Base-by-base conservation (phyloP, 148 eudicot genomes). In the Amaranthus hypochondriacus region DNA sequence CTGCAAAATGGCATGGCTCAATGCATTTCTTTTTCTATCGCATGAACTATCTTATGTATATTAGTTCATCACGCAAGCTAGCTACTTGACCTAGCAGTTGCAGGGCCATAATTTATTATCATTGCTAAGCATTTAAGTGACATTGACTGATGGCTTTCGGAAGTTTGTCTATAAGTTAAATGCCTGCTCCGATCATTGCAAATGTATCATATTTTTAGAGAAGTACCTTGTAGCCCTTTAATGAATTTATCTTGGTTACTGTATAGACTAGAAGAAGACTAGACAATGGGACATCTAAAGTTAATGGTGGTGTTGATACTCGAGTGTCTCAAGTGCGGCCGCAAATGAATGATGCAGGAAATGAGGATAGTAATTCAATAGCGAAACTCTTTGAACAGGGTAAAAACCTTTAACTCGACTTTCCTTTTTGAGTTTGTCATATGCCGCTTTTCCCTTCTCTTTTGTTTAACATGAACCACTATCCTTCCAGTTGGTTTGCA, bases 321-420 rank as follows among this genome's bases (percentile, higher is more conserved):
- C 88, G 81, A 28, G 69, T 82, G 52, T 80, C 90, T 76, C 87
- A 85, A 84, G 84, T 74, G 68, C 84, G 74, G 62, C 85, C 83
- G 28, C 84, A 87, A 66, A 73, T 61, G 67, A 85, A 84, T 72
- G 93, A 85, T 75, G 74, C 88, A 51, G 90, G 84, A 71, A 85
- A 83, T 67, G 93, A 82, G 68, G 94, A 90, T 72, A 88, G 81
- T 81, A 72, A 84, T 68, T 81, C 98, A 43, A 82, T 94, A 76
- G 98, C 89, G 52, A 91, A 88, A 77, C 90, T 94, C 60, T 91
- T 94, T 86, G 98, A 91, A 83, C 98, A 94, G 89, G 98, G 98
- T 91, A 79, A 66, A 69, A 61, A 53, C 4, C 48, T 28, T 18
- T 69, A 51, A 14, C 9, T 18, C 72, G 60, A 48, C 43, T 44